Evolutionary conservation across 2,329 filamentous ascomycete genomes (phyloP).

Genomic region (Colletotrichum somersetense): DNA sequence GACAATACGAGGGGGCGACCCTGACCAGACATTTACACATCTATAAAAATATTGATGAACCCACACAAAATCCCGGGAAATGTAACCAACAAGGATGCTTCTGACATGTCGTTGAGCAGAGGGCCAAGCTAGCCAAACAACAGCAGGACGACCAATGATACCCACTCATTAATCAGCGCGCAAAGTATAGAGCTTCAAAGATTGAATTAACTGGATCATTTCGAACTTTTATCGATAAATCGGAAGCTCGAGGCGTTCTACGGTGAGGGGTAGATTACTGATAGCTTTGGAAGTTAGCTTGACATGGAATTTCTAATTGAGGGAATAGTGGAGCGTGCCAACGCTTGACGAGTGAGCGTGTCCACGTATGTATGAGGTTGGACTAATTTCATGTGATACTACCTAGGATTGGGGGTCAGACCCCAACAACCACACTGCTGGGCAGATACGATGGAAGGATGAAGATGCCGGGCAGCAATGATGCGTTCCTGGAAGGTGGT

Average conservation of each 20-base stretch:
- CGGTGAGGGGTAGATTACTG: neutral
- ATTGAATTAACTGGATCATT: neutral
- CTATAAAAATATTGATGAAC: neutral
- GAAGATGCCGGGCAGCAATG: neutral
- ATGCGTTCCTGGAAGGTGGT: neutral
- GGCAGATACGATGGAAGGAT: neutral
- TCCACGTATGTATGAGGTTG: too few relatives aligned
- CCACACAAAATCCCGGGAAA: neutral
- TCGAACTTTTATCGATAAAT: neutral
- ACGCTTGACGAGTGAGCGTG: too few relatives aligned
- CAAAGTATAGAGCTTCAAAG: neutral
- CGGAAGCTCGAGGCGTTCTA: neutral
- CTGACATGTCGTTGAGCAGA: neutral
- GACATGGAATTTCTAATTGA: too few relatives aligned
- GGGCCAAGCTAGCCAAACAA: neutral
- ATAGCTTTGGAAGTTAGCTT: neutral
- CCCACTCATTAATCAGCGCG: neutral
- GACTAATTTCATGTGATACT: neutral
- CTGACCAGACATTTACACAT: neutral
- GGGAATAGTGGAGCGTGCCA: too few relatives aligned
- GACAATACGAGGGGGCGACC: neutral
- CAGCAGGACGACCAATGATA: neutral
- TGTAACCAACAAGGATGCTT: neutral
- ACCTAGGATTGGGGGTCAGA: constrained; percentile 1
- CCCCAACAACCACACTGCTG: neutral